Evolutionary conservation across 140 eudicot genomes (phyloP), one percentile per base, ranked within the genome.

Genomic region (Bidens hawaiensis): DNA sequence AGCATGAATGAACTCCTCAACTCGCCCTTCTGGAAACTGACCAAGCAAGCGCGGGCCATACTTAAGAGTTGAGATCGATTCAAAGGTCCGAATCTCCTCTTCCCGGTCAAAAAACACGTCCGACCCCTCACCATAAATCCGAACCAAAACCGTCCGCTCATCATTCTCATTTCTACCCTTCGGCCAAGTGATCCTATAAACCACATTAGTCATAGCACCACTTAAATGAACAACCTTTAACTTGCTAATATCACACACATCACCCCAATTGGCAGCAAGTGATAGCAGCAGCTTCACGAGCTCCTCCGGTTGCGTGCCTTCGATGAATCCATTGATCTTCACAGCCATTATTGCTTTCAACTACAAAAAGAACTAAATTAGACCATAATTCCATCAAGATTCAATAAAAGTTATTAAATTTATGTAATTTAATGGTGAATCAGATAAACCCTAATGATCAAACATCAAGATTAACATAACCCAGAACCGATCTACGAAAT

Each of bases 1-100:
- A 19, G 97, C 97, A 69, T 80, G 94, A 78, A 90, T 90, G 64
- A 86, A 90, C 84, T 90, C 95, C 79, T 90, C 97, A 33, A 90
- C 82, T 8, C 97, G 72, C 46, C 97, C 97, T 30, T 68, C 56
- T 0, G 77, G 24, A 56, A 77, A 90, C 31, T 64, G 94, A 0
- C 78, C 88, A 22, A 83, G 83, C 53, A 90, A 85, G 36, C 72
- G 74, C 26, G 97, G 97, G 4, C 97, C 97, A 55, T 81, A 57
- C 14, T 83, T 94, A 16, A 69, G 88, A 76, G 33, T 65, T 40
- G 97, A 86, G 26, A 90, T 49, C 28, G 60, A 72, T 47, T 90
- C 86, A 64, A 90, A 90, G 11, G 85, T 87, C 17, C 76, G 69
- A 21, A 87, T 90, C 62, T 90, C 97, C 54, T 84, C 90, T 13